Base-by-base conservation (phyloP, 768 basidiomycete genomes). In the Rhizopogon vinicolor region DNA sequence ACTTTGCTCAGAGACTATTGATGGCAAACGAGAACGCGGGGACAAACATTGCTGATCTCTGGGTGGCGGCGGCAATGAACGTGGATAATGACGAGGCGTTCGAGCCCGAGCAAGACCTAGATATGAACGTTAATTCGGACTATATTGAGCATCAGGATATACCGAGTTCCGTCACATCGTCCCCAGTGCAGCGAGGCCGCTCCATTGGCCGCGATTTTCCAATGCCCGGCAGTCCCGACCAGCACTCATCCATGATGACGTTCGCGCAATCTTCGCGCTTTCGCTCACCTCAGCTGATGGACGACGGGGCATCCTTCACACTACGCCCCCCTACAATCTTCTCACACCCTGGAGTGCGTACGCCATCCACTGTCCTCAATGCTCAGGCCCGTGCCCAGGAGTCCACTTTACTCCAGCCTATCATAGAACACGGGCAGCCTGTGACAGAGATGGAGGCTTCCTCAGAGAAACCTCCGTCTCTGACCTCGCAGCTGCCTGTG, bases 31-130 rank as follows among this genome's bases (percentile, higher is more conserved):
- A 97, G 71, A 90, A 93, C 62, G 89, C 92, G 12, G 93, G 94
- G 5, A 95, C 92, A 54, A 93, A 88, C 61, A 91, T 99, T 64
- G 91, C 93, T 22, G 96, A 98, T 71, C 75, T 99, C 19, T 99
- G 97, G 97, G 92, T 98, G 51, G 93, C 93, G 5, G 90, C 95
- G 18, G 97, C 96, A 6, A 92, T 96, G 74, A 97, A 96, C 57
- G 92, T 87, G 31, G 94, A 96, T 65, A 89, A 90, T 62, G 93
- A 94, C 60, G 86, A 93, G 54, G 58, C 54, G 9, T 46, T 62
- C 41, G 54, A 45, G 7, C 44, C 52, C 8, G 69, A 64, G n/a
- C 68, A 71, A 41, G 65, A 66, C 10, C 62, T 48, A 10, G 45
- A 40, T 41, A 60, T 60, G 22, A 83, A 85, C 61, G 75, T 72